Base-by-base conservation (phyloP, 1,284 basidiomycete genomes). In the Takashimella koratensis region DNA sequence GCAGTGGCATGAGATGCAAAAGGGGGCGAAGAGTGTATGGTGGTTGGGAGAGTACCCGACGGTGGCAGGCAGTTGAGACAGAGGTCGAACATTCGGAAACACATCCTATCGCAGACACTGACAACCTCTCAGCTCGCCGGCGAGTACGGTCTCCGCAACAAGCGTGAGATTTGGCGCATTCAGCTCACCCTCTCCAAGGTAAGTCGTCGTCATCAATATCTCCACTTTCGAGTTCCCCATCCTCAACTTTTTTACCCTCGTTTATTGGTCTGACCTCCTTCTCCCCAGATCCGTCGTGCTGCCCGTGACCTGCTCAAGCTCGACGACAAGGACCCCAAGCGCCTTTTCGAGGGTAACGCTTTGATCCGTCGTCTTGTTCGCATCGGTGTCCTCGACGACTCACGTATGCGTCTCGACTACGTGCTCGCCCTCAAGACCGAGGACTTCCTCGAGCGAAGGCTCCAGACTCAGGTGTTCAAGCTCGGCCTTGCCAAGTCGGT, bases 391-490 rank as follows among this genome's bases (percentile, higher is more conserved):
- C 88, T 99, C 78, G 96, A 98, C 78, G 95, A 99, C 84, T 82
- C 85, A 64, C 89, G 94, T 79, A 98, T 98, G 96, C 86, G 92
- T 81, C 89, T 97, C 80, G 93, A 98, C 88, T 98, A 98, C 87
- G 95, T 98, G 82, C 82, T 98, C 76, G 94, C 94, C 56, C 83
- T 98, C 75, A 98, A 98, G 83, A 88, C 98, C 69, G 95, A 99
- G 80, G 95, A 98, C 80, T 99, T 99, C 87, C 87, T 99, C 85
- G 96, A 99, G 84, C 86, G 96, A 70, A 83, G 96, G 70, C 82
- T 99, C 70, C 96, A 98, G 82, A 99, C 96, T 53, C 96, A 98
- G 82, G 96, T 99, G 70, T 98, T 98, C 90, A 98, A 98, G 85
- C 86, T 84, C 52, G 75, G 74, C 67, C 84, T 98, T 64, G 96